Evolutionary conservation across 805 yeast species (phyloP).

Genomic region (Candida awuae): DNA sequence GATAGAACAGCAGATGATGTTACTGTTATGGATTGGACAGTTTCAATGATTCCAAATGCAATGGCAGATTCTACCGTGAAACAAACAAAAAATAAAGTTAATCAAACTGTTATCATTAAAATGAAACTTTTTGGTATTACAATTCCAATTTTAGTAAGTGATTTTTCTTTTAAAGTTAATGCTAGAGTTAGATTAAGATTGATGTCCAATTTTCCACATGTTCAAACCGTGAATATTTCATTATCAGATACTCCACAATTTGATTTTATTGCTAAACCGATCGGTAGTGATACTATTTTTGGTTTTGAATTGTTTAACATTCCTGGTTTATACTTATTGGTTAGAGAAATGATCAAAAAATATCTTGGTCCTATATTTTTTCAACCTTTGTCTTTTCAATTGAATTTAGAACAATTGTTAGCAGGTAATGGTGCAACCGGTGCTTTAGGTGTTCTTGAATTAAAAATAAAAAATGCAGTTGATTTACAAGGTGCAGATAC

Average conservation of each 20-base stretch:
- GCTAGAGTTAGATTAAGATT: conserved; percentile 79
- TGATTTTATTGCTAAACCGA: conserved; percentile 71
- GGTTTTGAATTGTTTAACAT: conserved; percentile 81
- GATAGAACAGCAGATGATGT: conserved; percentile 87
- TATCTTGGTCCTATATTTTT: conserved; percentile 84
- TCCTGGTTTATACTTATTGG: conserved; percentile 80
- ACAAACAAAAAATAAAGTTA: conserved; percentile 76
- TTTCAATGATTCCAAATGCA: conserved; percentile 89
- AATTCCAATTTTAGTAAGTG: conserved; percentile 72
- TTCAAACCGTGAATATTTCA: conserved; percentile 83
- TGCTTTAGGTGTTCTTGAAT: conserved; percentile 77
- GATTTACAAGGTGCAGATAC: conserved; percentile 63
- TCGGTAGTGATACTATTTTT: conserved; percentile 71
- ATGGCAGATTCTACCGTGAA: conserved; percentile 75
- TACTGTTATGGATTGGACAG: conserved; percentile 96
- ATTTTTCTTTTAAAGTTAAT: conserved; percentile 66
- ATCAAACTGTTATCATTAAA: conserved; percentile 72
- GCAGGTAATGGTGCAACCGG: conserved; percentile 74
- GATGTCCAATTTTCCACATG: conserved; percentile 87
- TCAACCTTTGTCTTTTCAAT: conserved; percentile 85
- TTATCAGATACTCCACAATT: conserved; percentile 80
- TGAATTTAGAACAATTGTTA: conserved; percentile 83
- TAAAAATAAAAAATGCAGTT: conserved; percentile 59
- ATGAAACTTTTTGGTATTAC: conserved; percentile 76
- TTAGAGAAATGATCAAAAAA: conserved; percentile 77